phyloP scores from a whole-genome alignment of 768 basidiomycete genomes.

The Calocera cornea region DNA sequence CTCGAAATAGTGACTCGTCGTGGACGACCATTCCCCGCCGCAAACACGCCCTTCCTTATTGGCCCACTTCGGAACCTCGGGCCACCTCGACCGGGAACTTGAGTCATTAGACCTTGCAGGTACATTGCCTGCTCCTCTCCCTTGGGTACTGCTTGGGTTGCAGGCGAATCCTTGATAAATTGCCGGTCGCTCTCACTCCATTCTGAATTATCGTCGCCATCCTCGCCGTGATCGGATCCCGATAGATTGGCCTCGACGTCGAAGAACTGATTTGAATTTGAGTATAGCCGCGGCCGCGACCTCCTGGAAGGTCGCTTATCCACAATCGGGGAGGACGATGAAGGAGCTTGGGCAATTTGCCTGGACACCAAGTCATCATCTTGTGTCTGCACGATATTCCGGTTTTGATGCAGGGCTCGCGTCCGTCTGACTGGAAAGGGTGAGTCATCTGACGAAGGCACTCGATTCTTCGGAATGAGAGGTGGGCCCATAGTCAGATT shows the following conservation, averaged over 20 bases:
- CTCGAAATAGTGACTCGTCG: slow-evolving; percentile 32
- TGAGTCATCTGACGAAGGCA: not conserved
- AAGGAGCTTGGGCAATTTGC: not conserved
- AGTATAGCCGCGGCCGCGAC: not conserved
- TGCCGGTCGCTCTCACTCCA: slow-evolving; percentile 54
- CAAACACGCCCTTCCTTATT: slow-evolving; percentile 21
- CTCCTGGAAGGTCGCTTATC: not conserved
- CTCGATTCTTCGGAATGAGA: not conserved
- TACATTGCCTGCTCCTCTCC: slow-evolving; percentile 65
- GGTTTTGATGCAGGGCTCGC: not conserved
- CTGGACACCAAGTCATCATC: not conserved
- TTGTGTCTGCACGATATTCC: not conserved
- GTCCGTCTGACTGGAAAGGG: not conserved
- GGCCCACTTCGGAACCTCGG: slow-evolving; percentile 48
- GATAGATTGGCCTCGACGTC: slow-evolving; percentile 67
- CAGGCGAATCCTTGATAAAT: slow-evolving; percentile 50
- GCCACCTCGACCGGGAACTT: slow-evolving; percentile 34
- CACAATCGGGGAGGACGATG: slow-evolving; percentile 5
- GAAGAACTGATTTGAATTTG: slow-evolving; percentile 28
- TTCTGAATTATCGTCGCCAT: slow-evolving; percentile 40
- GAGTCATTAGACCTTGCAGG: slow-evolving; percentile 58
- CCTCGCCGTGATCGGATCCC: slow-evolving; percentile 61
- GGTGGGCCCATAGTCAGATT: not conserved
- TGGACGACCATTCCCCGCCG: slow-evolving; percentile 27
- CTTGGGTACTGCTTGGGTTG: slow-evolving; percentile 54